Base-by-base conservation (phyloP, 371 early-diverging fungal species). In the Parasitella parasitica region DNA sequence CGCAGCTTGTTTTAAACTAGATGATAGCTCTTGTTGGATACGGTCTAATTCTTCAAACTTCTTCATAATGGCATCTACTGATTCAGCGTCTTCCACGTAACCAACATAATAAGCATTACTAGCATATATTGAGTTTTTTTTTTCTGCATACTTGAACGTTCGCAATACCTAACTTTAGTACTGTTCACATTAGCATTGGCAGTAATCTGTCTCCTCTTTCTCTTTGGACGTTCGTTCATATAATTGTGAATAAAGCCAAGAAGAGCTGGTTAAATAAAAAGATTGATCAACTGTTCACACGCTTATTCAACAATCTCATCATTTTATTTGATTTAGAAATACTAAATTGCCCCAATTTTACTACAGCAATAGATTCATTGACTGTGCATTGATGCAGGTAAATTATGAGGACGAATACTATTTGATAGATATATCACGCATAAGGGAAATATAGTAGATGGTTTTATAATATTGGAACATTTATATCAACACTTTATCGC, bases 21-120 rank as follows among this genome's bases (percentile, higher is more conserved):
- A 70, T 1, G 89, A 83, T 64, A 90, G 80, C 73, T 95, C 93
- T 59, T 82, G 78, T 69, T 94, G 89, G 63, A 95, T 90, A 12
- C 89, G 81, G 55, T 95, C 97, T 26, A 97, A 85, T 72, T 95
- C 96, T 65, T 94, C 92, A 69, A 97, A 97, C 75, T 97, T 97
- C 64, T 93, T 93, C 97, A 97, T 97, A 59, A 97, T 97, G 6
- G 93, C 91, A 58, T 92, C 95, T 6, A 97, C 90, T 1, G 95
- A 94, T 81, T 97, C 97, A 59, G 87, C 91, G 71, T 97, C 97
- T 67, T 95, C 96, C 2, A 95, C 94, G 63, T 97, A 97, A 26
- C 97, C 97, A 28, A 97, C 96, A 84, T 94, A 97, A 62, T 91
- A 89, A 15, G 90, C 87, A 73, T 89, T 86, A 67, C 94, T 94